Conservation (phyloP, 768 basidiomycete species). For the Sarcodon aspratus region DNA sequence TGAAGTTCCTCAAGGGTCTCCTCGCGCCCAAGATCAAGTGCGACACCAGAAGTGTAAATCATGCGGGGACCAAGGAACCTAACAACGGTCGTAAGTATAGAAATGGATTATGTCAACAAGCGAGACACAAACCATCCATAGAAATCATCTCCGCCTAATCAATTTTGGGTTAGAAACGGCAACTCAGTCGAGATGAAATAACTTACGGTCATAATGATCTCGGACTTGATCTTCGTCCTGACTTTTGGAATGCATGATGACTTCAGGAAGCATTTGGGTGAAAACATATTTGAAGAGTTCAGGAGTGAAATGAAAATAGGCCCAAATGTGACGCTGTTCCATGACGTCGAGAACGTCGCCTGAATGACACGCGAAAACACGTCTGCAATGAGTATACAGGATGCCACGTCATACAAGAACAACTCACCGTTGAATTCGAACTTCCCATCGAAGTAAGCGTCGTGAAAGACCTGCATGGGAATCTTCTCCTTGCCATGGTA, state of each 20-base stretch:
- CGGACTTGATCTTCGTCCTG: slow-evolving; percentile 96
- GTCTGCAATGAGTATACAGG: slow-evolving; percentile 1
- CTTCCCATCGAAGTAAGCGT: slow-evolving; percentile 94
- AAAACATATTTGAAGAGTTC: slow-evolving; percentile 94
- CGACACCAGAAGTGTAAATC: slow-evolving; percentile 95
- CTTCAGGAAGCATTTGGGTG: slow-evolving; percentile 80
- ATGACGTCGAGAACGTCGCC: slow-evolving; percentile 90
- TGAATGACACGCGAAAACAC: slow-evolving; percentile 17
- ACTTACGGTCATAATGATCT: slow-evolving; percentile 86
- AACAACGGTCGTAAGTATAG: not conserved
- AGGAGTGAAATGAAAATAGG: slow-evolving; percentile 80
- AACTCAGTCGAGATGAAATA: not conserved
- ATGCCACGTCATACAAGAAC: slow-evolving; percentile 3
- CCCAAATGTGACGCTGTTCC: slow-evolving; percentile 95
- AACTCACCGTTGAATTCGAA: slow-evolving; percentile 85
- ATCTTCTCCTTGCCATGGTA: slow-evolving; percentile 87
- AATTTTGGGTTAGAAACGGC: not conserved
- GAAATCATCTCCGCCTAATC: slow-evolving; percentile 84
- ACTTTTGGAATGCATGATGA: slow-evolving; percentile 78
- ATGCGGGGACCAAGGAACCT: slow-evolving; percentile 94
- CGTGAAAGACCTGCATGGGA: slow-evolving; percentile 95
- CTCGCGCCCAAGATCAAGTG: slow-evolving; percentile 53
- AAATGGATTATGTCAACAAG: not conserved
- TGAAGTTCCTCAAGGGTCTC: slow-evolving; percentile 91
- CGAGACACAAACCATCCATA: slow-evolving; percentile 64